These are phyloP conservation scores for Claviceps lovelessii DNA, from an alignment of 2,329 filamentous ascomycete genomes.

Conservation along the genomic window DNA sequence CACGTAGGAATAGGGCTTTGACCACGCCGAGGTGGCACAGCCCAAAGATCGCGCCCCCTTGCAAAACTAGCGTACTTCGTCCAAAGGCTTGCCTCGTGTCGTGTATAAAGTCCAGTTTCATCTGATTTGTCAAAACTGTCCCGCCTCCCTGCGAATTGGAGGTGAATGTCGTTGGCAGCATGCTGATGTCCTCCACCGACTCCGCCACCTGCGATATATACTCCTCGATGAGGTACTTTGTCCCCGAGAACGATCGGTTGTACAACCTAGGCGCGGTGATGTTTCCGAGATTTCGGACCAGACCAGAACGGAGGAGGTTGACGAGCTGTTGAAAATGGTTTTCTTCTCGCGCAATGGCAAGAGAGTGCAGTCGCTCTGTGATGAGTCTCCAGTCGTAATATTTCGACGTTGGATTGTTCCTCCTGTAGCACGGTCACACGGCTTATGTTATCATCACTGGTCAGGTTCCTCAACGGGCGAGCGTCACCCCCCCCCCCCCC, in stretches of 20 bases:
- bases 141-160: conserved; percentile 19
- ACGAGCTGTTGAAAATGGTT: conserved; percentile 62
- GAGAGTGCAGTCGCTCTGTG: conserved; percentile 56
- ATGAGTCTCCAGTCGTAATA: conserved; percentile 83
- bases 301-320: conserved; percentile 64
- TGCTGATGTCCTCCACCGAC: conserved; percentile 62
- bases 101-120: conserved; percentile 73
- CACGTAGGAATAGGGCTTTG: conserved; percentile 68
- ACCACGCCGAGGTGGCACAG: conserved; percentile 83
- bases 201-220: conserved; percentile 77
- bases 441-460: neutral
- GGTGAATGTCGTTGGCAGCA: conserved; percentile 42
- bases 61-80: conserved; percentile 68
- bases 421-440: conserved; percentile 33
- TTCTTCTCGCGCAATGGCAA: conserved; percentile 54
- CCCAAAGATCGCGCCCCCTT: conserved; percentile 84
- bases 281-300: conserved; percentile 79
- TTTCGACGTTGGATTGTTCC: conserved; percentile 64
- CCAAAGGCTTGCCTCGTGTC: conserved; percentile 83
- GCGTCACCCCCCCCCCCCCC: no score
- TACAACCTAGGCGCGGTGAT: conserved; percentile 72
- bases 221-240: conserved; percentile 80
- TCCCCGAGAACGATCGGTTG: conserved; percentile 73
- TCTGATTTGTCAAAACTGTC: conserved; percentile 48
- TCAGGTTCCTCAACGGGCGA: neutral